Conservation (phyloP, 345 rosid species). For the Arabis alpina region DNA sequence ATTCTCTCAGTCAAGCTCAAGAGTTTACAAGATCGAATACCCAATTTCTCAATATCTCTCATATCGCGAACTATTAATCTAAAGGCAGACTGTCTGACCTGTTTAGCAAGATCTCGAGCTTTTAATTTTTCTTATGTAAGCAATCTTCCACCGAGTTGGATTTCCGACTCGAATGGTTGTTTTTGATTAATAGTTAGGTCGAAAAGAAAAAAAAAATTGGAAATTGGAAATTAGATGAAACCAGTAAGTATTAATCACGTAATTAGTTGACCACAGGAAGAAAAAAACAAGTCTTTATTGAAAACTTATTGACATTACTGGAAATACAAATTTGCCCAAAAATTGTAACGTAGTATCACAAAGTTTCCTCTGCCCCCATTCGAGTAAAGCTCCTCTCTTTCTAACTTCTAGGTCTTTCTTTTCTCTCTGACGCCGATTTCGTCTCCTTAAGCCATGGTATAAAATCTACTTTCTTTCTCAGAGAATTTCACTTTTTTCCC, state of each 20-base stretch:
- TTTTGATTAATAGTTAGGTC: no score
- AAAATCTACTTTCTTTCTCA: neutral
- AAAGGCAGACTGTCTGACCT: no score
- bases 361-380: neutral
- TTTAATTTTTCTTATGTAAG: no score
- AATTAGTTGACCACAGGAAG: neutral
- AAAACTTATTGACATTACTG: neutral
- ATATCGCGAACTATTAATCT: no score
- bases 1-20: no score
- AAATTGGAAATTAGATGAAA: no score
- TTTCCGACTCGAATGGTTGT: no score
- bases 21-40: no score
- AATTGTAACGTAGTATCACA: constrained; percentile 17
- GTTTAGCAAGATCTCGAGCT: no score
- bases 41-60: no score
- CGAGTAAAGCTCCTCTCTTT: constrained; percentile 9
- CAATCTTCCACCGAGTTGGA: no score
- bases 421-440: neutral
- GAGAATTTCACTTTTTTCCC: neutral
- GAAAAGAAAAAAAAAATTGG: no score
- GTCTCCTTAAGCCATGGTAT: constrained; percentile 34
- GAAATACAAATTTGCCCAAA: neutral
- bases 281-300: neutral
- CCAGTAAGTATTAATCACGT: neutral
- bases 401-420: neutral